phyloP scores from a whole-genome alignment of 495 filamentous ascomycete species.

The Aspergillus panamensis region DNA sequence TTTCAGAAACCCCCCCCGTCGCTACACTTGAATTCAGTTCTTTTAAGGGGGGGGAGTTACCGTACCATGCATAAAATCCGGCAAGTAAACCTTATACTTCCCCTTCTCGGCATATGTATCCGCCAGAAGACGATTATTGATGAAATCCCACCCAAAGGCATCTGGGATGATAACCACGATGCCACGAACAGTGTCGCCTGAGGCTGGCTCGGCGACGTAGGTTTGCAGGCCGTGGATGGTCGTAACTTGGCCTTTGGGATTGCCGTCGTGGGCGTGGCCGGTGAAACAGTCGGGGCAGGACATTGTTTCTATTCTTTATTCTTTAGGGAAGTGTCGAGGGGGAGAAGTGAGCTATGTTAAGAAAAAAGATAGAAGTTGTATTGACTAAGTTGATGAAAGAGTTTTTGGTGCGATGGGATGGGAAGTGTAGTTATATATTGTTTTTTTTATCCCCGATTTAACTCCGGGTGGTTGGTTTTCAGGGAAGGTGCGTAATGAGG shows the following conservation, averaged over 20 bases:
- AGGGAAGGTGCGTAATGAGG: neutral
- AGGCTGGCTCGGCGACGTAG: constrained; percentile 44
- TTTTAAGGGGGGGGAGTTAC: neutral
- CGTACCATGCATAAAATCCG: constrained; percentile 59
- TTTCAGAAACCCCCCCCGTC: neutral
- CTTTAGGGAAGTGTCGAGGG: no score
- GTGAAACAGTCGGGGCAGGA: constrained; percentile 34
- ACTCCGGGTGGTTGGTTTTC: neutral
- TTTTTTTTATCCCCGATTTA: constrained; percentile 5
- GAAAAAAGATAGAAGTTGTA: neutral
- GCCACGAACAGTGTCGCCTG: constrained; percentile 35
- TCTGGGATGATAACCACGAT: constrained; percentile 55
- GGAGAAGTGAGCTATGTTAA: neutral
- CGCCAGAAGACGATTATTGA: constrained; percentile 51
- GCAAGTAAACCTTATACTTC: constrained; percentile 49
- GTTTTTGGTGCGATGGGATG: neutral
- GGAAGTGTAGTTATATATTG: neutral
- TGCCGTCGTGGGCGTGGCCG: constrained; percentile 28
- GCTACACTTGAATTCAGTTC: neutral
- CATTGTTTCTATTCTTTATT: constrained; percentile 18
- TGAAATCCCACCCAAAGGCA: constrained; percentile 56
- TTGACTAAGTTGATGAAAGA: no score
- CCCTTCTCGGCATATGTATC: constrained; percentile 51
- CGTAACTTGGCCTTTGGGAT: constrained; percentile 27
- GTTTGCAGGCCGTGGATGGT: constrained; percentile 46